phyloP scores from a whole-genome alignment of 257 asterid species.

The Hygrophila difformis region DNA sequence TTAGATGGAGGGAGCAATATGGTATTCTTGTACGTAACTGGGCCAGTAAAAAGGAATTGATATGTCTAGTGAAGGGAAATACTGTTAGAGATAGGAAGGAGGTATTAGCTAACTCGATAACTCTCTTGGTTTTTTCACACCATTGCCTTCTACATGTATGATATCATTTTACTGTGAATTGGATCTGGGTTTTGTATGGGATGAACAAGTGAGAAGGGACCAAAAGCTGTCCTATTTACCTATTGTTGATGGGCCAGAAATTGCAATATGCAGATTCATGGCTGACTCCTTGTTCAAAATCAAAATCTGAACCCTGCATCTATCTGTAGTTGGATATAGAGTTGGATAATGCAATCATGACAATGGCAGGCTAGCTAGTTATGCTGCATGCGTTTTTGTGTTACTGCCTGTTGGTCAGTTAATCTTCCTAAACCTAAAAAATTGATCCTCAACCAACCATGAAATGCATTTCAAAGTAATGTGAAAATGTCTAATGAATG shows the following conservation, averaged over 20 bases:
- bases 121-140: not conserved
- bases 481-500: no score
- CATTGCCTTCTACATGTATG: no score
- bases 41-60: not conserved
- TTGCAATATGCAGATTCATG: not conserved
- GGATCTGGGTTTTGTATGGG: not conserved
- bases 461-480: no score
- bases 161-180: no score
- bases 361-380: not conserved
- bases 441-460: no score
- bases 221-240: no score
- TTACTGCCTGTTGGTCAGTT: not conserved
- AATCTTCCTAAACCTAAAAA: not conserved
- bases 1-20: no score
- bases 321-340: not conserved
- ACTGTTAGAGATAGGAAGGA: not conserved
- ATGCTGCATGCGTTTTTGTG: not conserved
- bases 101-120: no score
- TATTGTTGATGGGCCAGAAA: not conserved
- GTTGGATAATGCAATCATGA: not conserved
- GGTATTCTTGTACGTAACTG: not conserved
- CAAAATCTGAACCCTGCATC: not conserved
- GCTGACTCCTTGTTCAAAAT: not conserved
- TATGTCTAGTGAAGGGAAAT: not conserved
- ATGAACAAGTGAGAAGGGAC: not conserved